These are phyloP conservation scores for Solanum commersonii DNA, from an alignment of 257 asterid species.

Conservation along the genomic window DNA sequence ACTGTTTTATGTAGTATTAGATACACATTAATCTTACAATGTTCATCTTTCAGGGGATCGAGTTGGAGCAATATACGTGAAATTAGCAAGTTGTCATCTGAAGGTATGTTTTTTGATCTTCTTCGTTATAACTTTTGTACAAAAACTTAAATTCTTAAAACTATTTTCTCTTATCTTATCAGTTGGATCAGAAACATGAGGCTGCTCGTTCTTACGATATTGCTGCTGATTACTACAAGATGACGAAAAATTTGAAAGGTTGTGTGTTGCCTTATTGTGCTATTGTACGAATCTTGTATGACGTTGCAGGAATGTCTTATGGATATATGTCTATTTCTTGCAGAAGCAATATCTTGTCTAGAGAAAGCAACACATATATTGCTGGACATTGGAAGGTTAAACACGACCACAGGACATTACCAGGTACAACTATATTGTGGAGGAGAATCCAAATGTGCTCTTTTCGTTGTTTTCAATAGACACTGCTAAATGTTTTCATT, in stretches of 20 bases:
- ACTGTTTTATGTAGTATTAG: too few relatives aligned
- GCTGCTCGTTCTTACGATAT: conserved; percentile 70
- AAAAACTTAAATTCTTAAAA: not conserved
- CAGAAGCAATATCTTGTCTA: conserved; percentile 66
- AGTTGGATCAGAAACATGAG: conserved; percentile 89
- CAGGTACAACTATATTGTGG: conserved; percentile 34
- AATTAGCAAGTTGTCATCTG: not conserved
- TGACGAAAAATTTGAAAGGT: conserved; percentile 12
- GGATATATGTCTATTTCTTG: conserved; percentile 2
- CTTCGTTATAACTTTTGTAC: too few relatives aligned
- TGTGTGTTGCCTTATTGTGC: not conserved
- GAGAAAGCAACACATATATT: conserved; percentile 59
- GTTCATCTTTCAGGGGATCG: not conserved
- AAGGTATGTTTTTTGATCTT: too few relatives aligned
- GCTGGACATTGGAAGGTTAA: conserved; percentile 82
- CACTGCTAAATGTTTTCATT: too few relatives aligned
- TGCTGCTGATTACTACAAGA: conserved; percentile 85
- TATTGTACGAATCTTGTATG: not conserved
- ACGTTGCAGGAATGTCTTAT: not conserved
- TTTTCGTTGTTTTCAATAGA: too few relatives aligned
- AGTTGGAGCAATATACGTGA: not conserved
- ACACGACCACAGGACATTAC: conserved; percentile 76
- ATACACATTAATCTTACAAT: too few relatives aligned
- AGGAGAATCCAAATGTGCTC: not conserved
- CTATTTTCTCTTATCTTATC: not conserved